These are phyloP conservation scores for Endocarpon pusillum DNA, from an alignment of 495 filamentous ascomycete genomes.

Conservation along the genomic window DNA sequence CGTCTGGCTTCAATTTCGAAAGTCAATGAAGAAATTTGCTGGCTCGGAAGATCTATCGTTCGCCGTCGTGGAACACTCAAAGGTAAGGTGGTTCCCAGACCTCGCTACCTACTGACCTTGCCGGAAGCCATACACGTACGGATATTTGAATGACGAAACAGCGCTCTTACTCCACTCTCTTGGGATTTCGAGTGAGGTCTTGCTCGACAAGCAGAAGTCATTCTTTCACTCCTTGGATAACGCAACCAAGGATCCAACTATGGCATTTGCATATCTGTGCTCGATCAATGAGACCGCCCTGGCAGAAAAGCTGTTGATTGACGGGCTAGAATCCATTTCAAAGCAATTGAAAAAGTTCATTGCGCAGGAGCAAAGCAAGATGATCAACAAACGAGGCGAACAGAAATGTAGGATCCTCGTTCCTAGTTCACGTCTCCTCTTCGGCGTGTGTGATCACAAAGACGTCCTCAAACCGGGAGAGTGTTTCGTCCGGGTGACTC, in stretches of 20 bases:
- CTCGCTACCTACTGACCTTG: background rate
- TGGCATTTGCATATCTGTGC: conserved; percentile 27
- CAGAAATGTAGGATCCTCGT: conserved; percentile 30
- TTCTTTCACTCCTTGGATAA: conserved; percentile 24
- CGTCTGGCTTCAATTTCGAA: conserved; percentile 23
- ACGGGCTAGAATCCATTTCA: conserved; percentile 21
- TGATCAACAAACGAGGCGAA: conserved; percentile 30
- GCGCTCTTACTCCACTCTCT: conserved; percentile 27
- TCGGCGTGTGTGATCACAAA: conserved; percentile 31
- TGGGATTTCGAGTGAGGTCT: conserved; percentile 18
- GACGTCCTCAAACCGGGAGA: conserved; percentile 28
- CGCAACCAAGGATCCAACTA: conserved; percentile 14
- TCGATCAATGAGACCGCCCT: conserved; percentile 22
- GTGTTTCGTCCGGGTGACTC: conserved; percentile 27
- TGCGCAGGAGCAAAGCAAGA: conserved; percentile 22
- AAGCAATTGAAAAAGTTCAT: conserved; percentile 18
- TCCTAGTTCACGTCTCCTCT: conserved; percentile 27
- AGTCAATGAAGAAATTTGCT: conserved; percentile 35
- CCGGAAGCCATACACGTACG: conserved; percentile 29
- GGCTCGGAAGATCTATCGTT: conserved; percentile 26
- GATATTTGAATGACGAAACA: conserved; percentile 33
- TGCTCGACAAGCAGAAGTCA: conserved; percentile 27
- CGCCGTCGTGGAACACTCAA: conserved; percentile 30
- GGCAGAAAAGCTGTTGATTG: conserved; percentile 29
- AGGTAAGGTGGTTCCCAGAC: conserved; percentile 12